Base-by-base conservation (phyloP, 2,329 filamentous ascomycete species). In the Incumbomyces lentus region DNA sequence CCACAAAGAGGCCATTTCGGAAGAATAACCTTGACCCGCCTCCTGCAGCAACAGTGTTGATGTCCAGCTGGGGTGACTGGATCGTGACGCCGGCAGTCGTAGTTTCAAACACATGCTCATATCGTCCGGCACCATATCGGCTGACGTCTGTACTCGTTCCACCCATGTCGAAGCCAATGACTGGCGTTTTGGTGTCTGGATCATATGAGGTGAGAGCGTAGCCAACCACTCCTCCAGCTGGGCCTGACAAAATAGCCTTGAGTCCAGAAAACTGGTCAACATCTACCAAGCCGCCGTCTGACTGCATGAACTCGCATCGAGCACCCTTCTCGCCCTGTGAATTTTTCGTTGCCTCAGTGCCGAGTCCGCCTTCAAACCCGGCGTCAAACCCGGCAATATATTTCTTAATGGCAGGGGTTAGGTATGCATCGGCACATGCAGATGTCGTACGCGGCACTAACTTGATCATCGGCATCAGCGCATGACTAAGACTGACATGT, bases 91-190 rank as follows among this genome's bases (percentile, higher is more conserved):
- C 89, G 0, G 89, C 89, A 1, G 87, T 94, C 0, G 86, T 94
- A 0, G 88, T 94, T 65, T 94, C 89, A 55, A 95, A 95, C 1
- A 94, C 87, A 58, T 95, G 89, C 58, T 95, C 89, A 58, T 94
- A 90, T 46, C 86, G 74, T 13, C 89, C 89, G 45, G 83, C 79
- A 49, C 84, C 86, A 57, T 90, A 95, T 40, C 89, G 74, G 30
- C 86, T 93, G 8, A 95, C 86, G 62, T 95, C 89, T 1, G 89
- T 95, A 48, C 82, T 89, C 0, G 89, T 95, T 10, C 89, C 89
- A 32, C 87, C 87, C 89, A 95, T 95, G 56, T 95, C 89, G 59
- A 95, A 95, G 0, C 89, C 89, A 58, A 95, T 95, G 3, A 95
- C 84, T 0, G 88, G 87, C 1, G 78, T 86, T 60, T 81, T 85